Percentiles rank a stretch among this genome's conserved stretches.
Evolutionary conservation across 2,329 filamentous ascomycete genomes (phyloP).

Genomic region (Whalleya microplaca): DNA sequence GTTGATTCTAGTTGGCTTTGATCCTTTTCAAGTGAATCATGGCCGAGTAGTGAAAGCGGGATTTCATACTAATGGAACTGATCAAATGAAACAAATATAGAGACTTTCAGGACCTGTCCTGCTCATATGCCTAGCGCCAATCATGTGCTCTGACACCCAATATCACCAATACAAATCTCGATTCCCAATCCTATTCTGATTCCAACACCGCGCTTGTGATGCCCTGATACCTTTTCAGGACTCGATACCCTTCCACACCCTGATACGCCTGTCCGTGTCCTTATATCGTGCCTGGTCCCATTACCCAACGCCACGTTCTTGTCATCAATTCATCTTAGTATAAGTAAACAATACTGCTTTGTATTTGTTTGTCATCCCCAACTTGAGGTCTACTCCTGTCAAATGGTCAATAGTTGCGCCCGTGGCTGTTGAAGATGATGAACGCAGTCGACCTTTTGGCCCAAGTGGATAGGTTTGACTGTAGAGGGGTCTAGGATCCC

Average conservation of each 20-base stretch:
- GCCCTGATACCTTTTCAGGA: too few relatives aligned
- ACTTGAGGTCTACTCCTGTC: too few relatives aligned
- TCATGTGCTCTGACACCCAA: not conserved
- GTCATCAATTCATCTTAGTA: not conserved
- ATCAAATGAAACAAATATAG: not conserved
- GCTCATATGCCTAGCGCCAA: not conserved
- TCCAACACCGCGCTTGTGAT: not conserved
- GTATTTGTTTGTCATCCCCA: not conserved
- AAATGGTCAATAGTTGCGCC: too few relatives aligned
- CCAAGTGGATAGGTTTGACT: too few relatives aligned
- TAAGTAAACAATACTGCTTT: not conserved
- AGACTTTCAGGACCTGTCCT: not conserved
- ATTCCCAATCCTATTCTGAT: not conserved
- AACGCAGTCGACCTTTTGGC: too few relatives aligned
- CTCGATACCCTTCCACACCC: too few relatives aligned
- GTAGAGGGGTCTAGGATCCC: too few relatives aligned
- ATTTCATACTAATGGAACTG: not conserved
- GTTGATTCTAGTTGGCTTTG: not conserved
- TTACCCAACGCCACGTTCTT: not conserved
- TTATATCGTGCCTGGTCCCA: too few relatives aligned
- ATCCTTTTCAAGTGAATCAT: not conserved
- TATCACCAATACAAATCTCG: not conserved
- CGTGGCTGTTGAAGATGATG: too few relatives aligned
- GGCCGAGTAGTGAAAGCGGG: not conserved
- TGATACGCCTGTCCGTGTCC: too few relatives aligned